Conservation (phyloP, 495 filamentous ascomycete species). For the Cryomyces minteri region DNA sequence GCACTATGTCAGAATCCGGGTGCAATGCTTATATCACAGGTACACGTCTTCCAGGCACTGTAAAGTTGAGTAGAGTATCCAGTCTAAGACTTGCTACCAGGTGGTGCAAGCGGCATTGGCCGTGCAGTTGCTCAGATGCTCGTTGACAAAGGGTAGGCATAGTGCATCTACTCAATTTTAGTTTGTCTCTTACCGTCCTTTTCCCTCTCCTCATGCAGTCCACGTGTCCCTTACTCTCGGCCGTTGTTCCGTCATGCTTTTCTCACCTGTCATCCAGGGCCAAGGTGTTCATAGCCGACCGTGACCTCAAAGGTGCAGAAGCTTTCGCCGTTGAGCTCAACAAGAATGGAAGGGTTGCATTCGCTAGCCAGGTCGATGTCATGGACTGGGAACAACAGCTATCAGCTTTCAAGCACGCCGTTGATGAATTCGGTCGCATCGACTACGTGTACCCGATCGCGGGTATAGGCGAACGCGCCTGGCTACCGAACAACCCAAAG, state of each 20-base stretch:
- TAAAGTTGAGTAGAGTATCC: no score
- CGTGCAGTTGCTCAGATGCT: constrained; percentile 9
- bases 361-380: constrained; percentile 5
- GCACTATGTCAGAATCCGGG: no score
- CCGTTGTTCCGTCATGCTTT: background rate
- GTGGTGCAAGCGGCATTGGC: constrained; percentile 10
- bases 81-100: background rate
- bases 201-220: background rate
- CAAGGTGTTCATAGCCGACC: constrained; percentile 7
- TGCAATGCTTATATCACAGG: no score
- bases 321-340: constrained; percentile 1
- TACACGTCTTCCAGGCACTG: no score
- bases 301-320: constrained; percentile 5
- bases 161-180: no score
- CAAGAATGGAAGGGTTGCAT: background rate
- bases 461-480: constrained; percentile 9
- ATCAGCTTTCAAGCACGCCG: constrained; percentile 5
- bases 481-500: constrained; percentile 5
- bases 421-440: constrained; percentile 8
- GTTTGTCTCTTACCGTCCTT: background rate
- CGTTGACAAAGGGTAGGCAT: constrained; percentile 1
- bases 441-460: constrained; percentile 13
- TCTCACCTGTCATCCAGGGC: background rate
- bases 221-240: background rate
- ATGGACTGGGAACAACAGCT: constrained; percentile 12